A percentile compares a stretch with the other conserved stretches of the same genome.
phyloP scores from a whole-genome alignment of 768 basidiomycete species.

The Nidularia pulvinata region DNA sequence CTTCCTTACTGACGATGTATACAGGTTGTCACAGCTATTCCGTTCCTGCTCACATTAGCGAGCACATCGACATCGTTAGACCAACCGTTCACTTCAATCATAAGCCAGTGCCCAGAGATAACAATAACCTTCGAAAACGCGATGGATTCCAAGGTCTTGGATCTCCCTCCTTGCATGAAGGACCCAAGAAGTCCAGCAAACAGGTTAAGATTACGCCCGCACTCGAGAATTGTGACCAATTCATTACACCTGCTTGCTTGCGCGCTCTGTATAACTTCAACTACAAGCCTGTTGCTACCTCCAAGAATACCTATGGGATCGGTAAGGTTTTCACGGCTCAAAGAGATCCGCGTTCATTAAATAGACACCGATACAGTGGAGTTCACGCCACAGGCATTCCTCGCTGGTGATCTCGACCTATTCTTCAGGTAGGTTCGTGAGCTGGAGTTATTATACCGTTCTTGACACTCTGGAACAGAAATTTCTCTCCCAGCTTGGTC shows the following conservation, averaged over 20 bases:
- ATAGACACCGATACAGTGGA: constrained; percentile 31
- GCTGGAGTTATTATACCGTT: neutral
- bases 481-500: constrained; percentile 34
- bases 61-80: constrained; percentile 39
- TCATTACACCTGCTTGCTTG: constrained; percentile 36
- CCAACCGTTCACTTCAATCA: constrained; percentile 41
- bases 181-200: constrained; percentile 11
- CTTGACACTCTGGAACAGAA: constrained; percentile 9
- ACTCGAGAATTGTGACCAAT: constrained; percentile 21
- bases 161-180: constrained; percentile 2
- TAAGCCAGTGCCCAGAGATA: constrained; percentile 12
- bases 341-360: neutral
- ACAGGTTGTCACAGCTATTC: constrained; percentile 37
- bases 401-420: constrained; percentile 40
- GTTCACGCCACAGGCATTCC: constrained; percentile 48
- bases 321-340: constrained; percentile 13
- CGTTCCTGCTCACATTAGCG: constrained; percentile 35
- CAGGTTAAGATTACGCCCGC: constrained; percentile 13
- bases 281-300: constrained; percentile 25
- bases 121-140: constrained; percentile 5
- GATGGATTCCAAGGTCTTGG: neutral
- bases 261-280: constrained; percentile 36
- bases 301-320: constrained; percentile 36
- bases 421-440: constrained; percentile 27
- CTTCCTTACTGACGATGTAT: neutral